These are phyloP conservation scores for Blastomyces parvus DNA, from an alignment of 2,329 filamentous ascomycete genomes.

Conservation along the genomic window DNA sequence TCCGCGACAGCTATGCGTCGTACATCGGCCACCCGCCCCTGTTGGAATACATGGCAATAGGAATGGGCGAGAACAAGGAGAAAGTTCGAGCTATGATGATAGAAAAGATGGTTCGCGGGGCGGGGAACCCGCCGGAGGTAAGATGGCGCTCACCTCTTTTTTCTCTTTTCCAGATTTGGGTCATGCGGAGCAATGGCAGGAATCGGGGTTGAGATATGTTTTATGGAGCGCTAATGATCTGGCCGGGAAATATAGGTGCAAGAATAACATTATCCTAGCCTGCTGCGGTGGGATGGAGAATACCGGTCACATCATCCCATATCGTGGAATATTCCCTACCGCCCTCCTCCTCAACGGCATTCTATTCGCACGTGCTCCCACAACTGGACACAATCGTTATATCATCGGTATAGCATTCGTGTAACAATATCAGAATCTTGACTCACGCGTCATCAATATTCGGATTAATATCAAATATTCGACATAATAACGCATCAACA, in stretches of 20 bases:
- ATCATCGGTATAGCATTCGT: neutral
- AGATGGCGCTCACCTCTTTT: slow-evolving; percentile 10
- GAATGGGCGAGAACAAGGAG: slow-evolving; percentile 73
- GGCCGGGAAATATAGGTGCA: slow-evolving; percentile 9
- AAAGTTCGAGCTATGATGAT: slow-evolving; percentile 73
- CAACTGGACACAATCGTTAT: too few species aligned
- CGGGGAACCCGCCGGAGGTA: slow-evolving; percentile 56
- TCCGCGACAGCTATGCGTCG: slow-evolving; percentile 82
- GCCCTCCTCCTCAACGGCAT: neutral
- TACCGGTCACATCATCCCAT: neutral
- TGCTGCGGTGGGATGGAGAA: neutral
- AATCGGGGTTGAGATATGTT: neutral
- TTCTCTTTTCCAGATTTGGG: neutral
- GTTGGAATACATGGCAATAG: slow-evolving; percentile 79
- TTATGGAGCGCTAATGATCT: neutral
- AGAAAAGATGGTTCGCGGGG: slow-evolving; percentile 60
- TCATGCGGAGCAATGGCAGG: neutral
- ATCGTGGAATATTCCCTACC: neutral
- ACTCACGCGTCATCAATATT: neutral
- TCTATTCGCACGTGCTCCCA: neutral
- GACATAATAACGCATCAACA: too few species aligned
- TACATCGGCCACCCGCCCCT: slow-evolving; percentile 85
- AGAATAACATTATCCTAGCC: slow-evolving; percentile 10
- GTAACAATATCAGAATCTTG: neutral
- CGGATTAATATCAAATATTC: neutral